A percentile compares a stretch with the other conserved stretches of the same genome.
phyloP scores from a whole-genome alignment of 495 filamentous ascomycete species.

The Aspergillus indologenus region DNA sequence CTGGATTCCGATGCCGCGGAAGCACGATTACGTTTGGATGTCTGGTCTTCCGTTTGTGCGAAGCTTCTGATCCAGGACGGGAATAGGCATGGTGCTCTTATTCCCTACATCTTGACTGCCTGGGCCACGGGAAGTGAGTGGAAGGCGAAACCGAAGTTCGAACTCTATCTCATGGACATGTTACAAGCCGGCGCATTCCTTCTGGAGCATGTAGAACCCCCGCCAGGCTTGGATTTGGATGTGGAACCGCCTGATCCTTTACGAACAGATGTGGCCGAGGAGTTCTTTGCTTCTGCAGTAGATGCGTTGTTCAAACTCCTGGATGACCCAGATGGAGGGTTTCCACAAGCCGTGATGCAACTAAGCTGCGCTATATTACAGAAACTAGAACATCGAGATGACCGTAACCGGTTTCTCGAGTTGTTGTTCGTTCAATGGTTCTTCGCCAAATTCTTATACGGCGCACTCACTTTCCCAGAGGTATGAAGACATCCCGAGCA shows the following conservation, averaged over 20 bases:
- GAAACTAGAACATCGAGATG: conserved; percentile 68
- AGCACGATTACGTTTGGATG: conserved; percentile 72
- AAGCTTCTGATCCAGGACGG: conserved; percentile 54
- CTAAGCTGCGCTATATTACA: conserved; percentile 77
- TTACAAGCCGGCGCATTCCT: conserved; percentile 90
- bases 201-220: conserved; percentile 70
- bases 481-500: conserved; percentile 39
- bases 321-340: conserved; percentile 70
- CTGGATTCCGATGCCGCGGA: conserved; percentile 73
- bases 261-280: conserved; percentile 75
- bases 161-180: conserved; percentile 89
- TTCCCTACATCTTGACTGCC: conserved; percentile 61
- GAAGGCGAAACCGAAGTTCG: conserved; percentile 83
- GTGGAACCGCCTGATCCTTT: conserved; percentile 59
- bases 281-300: conserved; percentile 83
- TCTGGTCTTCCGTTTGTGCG: conserved; percentile 86
- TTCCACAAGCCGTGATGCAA: conserved; percentile 79
- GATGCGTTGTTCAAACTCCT: conserved; percentile 82
- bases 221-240: conserved; percentile 36
- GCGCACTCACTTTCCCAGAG: conserved; percentile 87
- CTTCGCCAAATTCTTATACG: conserved; percentile 80
- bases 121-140: conserved; percentile 86
- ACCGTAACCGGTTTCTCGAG: conserved; percentile 65
- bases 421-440: conserved; percentile 90
- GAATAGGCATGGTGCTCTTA: conserved; percentile 40